phyloP scores from a whole-genome alignment of 345 rosid genomes.

The Lepidium sativum region DNA sequence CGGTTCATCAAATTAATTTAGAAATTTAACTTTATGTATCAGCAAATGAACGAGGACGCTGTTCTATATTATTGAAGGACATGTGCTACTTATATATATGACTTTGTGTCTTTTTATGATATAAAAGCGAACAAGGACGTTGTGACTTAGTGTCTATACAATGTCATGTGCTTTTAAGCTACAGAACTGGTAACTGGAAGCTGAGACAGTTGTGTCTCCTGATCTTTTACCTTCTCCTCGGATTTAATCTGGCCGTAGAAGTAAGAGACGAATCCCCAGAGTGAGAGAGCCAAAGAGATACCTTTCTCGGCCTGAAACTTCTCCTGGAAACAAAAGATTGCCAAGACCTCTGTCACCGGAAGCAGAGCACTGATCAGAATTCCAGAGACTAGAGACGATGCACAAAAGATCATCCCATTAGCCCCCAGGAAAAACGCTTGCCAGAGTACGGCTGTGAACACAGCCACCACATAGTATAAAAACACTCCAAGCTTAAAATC shows the following conservation, averaged over 20 bases:
- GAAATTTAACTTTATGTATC: background rate
- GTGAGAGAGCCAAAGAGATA: slow-evolving; percentile 48
- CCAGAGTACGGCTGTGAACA: slow-evolving; percentile 29
- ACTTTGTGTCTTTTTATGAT: too few species aligned
- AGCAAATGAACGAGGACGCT: background rate
- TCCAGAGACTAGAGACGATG: slow-evolving; percentile 51
- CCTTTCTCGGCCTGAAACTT: slow-evolving; percentile 61
- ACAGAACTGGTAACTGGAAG: slow-evolving; percentile 2
- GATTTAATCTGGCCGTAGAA: slow-evolving; percentile 48
- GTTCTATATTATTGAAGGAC: background rate
- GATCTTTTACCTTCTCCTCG: background rate
- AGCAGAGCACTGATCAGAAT: slow-evolving; percentile 36
- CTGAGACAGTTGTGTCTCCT: slow-evolving; percentile 14
- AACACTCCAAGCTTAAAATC: slow-evolving; percentile 39
- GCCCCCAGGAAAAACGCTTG: slow-evolving; percentile 54
- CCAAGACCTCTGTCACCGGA: slow-evolving; percentile 51
- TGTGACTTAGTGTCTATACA: too few species aligned
- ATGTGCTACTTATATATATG: background rate
- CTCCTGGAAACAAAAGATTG: slow-evolving; percentile 50
- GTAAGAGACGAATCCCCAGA: slow-evolving; percentile 68
- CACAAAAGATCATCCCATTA: slow-evolving; percentile 40
- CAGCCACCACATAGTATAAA: slow-evolving; percentile 31
- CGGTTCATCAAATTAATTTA: background rate
- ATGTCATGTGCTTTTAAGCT: background rate
- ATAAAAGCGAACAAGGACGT: too few species aligned